A percentile compares a stretch with the other conserved stretches of the same genome.
These are phyloP conservation scores for Pseudogymnoascus sp. DNA, from an alignment of 2,329 filamentous ascomycete genomes.

Conservation along the genomic window DNA sequence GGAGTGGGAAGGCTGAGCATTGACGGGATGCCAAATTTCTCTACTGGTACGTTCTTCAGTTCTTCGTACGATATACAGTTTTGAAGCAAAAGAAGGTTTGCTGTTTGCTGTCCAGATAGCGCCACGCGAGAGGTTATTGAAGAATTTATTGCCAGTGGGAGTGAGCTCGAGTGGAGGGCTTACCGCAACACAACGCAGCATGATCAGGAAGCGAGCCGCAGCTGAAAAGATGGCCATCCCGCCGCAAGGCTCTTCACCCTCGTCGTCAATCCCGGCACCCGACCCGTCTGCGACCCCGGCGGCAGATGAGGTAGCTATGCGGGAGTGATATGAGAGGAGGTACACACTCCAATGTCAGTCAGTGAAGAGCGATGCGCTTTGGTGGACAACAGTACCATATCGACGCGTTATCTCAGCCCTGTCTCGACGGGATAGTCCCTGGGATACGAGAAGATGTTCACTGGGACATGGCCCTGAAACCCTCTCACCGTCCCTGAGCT, in stretches of 20 bases:
- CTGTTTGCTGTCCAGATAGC: background rate
- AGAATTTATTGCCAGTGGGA: background rate
- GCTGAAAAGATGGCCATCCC: background rate
- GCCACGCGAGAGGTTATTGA: background rate
- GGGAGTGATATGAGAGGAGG: background rate
- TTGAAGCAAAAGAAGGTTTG: background rate
- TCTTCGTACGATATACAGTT: background rate
- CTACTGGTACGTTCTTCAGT: background rate
- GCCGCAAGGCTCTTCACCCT: background rate
- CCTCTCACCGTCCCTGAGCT: background rate
- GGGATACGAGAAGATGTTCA: background rate
- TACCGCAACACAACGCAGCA: background rate
- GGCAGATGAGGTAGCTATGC: conserved; percentile 2
- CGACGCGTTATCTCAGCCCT: background rate
- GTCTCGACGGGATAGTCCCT: background rate
- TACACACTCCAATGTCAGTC: background rate
- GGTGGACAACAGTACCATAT: background rate
- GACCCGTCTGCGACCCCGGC: background rate
- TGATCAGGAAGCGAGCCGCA: background rate
- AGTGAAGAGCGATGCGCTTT: background rate
- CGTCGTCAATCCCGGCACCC: too few species aligned
- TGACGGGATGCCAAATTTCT: background rate
- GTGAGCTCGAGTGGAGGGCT: background rate
- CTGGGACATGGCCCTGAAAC: background rate
- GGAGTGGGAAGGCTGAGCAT: background rate